Evolutionary conservation across 1,284 basidiomycete species (phyloP), one percentile per base, ranked within the genome.

Genomic region (Pterulicium gracile): DNA sequence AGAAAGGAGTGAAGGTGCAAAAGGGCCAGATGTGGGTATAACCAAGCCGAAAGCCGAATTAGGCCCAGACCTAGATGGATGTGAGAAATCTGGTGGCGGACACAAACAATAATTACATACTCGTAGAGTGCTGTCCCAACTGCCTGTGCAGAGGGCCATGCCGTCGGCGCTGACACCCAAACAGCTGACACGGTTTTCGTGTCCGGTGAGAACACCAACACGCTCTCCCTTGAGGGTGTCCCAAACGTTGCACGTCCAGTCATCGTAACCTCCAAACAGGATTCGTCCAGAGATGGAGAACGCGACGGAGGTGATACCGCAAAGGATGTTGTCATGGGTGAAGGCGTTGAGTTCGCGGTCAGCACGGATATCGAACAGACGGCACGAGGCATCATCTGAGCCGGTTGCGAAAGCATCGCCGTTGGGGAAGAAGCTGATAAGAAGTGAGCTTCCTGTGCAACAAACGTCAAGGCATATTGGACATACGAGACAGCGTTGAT

Each of bases 231-330:
- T 96, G 60, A 98, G 77, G 36, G 94, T 97, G 62, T 99, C 95
- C 95, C 95, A 98, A 42, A 98, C 95, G 61, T 98, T 98, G 74
- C 89, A 93, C 55, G 95, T 98, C 88, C 95, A 97, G 65, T 98
- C 95, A 64, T 99, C 96, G 63, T 98, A 98, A 36, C 95, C 96
- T 53, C 94, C 95, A 58, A 98, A 98, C 42, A 99, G 77, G 56
- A 99, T 88, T 50, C 96, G 87, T 42, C 95, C 95, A 13, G 93
- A 97, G 54, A 90, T 88, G 1, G 93, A 97, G 73, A 99, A 98
- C 13, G 90, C 94, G 54, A 98, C 94, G 2, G 93, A 96, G 10
- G 96, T 98, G 66, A 98, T 97, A 53, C 95, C 94, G 60, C 95
- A 98, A 15, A 98, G 78, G 54, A 98, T 96, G 67, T 98, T 97